Conservation (phyloP, 2,329 filamentous ascomycete genomes). For the Sphaerulina populicola region DNA sequence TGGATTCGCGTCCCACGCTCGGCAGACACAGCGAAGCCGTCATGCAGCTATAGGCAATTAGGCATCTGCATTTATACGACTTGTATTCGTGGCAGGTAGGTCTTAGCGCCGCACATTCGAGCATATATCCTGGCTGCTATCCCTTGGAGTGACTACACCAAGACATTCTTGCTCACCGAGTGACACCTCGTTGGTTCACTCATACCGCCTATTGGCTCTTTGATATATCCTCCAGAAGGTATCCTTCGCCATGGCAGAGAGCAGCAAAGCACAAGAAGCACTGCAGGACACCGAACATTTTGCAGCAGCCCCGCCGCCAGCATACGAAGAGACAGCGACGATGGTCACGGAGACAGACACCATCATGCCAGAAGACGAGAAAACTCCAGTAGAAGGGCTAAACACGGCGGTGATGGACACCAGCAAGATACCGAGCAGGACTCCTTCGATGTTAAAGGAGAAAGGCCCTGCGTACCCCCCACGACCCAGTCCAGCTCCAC, state of each 20-base stretch:
- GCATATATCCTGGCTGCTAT: slow-evolving; percentile 1
- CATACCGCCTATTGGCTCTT: slow-evolving; percentile 2
- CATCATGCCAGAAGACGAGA: slow-evolving; percentile 2
- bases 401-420: neutral
- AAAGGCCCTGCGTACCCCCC: slow-evolving; percentile 3
- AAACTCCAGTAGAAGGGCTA: neutral
- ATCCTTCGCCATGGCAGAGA: neutral
- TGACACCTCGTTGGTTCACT: slow-evolving; percentile 1
- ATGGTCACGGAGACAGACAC: slow-evolving; percentile 7
- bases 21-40: slow-evolving; percentile 5
- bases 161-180: slow-evolving; percentile 1
- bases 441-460: slow-evolving; percentile 4
- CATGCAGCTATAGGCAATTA: slow-evolving; percentile 6
- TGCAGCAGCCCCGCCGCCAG: slow-evolving; percentile 10
- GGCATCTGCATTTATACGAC: slow-evolving; percentile 3
- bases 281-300: slow-evolving; percentile 10
- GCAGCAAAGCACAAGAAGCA: slow-evolving; percentile 12
- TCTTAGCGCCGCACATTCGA: slow-evolving; percentile 3
- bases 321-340: slow-evolving; percentile 8
- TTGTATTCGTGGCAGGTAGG: slow-evolving; percentile 1
- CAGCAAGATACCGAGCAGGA: neutral
- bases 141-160: neutral
- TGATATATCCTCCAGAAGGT: neutral
- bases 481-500: neutral
- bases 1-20: slow-evolving; percentile 6